Base-by-base conservation (phyloP, 257 asterid species). In the Oldenlandia corymbosa region DNA sequence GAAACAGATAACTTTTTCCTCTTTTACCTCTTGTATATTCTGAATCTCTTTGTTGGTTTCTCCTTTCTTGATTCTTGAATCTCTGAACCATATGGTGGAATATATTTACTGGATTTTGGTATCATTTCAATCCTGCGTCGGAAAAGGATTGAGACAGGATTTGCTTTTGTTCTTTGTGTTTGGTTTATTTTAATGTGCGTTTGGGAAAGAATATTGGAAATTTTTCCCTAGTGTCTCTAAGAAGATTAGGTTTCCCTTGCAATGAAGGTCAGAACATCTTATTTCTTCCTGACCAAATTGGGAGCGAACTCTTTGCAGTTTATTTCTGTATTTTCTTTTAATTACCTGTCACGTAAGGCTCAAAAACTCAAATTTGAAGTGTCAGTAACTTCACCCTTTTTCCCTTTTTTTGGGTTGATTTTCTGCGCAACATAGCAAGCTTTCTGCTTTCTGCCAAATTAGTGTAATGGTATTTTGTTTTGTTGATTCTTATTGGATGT, bases 401-500 rank as follows among this genome's bases (percentile, higher is more conserved):
- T 34, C 9, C 39, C 39, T 34, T 3, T 34, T 34, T 34, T 12
- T 30, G 12, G 4, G 36, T 36, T 36, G 21, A 17, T 34, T 32
- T 47, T 34, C 51, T 39, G 7, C 18, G 16, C 17, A 36, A 58
- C 7, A 21, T 39, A 30, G 32, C 3, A 34, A 23, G 28, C 26
- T 46, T 31, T 16, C 13, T 63, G 23, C 21, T 52, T 51, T 16
- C 20, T 27, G 3, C 20, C 27, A 51, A 41, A 41, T 58, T 49
- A 62, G 43, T 10, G 37, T 39, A 16, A 52, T 41, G 45, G n/a
- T 21, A 26, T 61, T 43, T 45, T 18, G 31, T 24, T 66, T 36
- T 53, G 28, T 2, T 53, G 1, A 30, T 18, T 6, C 45, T 75
- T 70, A 68, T 70, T 79, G 68, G 30, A 18, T 39, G 72, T 68